Conservation (phyloP, 2,329 filamentous ascomycete genomes). For the Mariannaea elegans region DNA sequence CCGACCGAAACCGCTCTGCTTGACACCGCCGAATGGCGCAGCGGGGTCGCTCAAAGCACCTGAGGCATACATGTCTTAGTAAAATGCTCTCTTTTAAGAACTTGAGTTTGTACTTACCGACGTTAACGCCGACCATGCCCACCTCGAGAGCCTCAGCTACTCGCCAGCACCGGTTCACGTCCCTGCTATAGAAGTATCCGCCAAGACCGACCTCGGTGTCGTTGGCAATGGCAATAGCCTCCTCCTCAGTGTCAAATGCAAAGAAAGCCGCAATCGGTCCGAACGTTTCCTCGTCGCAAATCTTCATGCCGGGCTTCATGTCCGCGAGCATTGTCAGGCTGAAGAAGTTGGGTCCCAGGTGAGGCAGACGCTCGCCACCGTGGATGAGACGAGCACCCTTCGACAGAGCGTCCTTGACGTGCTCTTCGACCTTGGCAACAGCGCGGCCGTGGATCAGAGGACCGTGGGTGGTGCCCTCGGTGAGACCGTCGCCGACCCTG, state of each 20-base stretch:
- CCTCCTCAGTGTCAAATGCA: conserved; percentile 72
- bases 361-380: conserved; percentile 65
- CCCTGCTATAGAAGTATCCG: conserved; percentile 72
- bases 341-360: conserved; percentile 74
- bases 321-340: conserved; percentile 73
- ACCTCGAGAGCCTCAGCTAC: conserved; percentile 59
- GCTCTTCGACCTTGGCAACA: conserved; percentile 66
- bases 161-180: conserved; percentile 50
- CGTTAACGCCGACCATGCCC: conserved; percentile 48
- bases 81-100: conserved; percentile 12
- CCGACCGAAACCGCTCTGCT: conserved; percentile 78
- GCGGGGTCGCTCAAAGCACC: conserved; percentile 61
- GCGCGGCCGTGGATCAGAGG: conserved; percentile 73
- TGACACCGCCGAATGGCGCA: conserved; percentile 76
- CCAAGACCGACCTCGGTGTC: conserved; percentile 73
- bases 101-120: conserved; percentile 28
- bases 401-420: conserved; percentile 69
- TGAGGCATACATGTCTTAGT: conserved; percentile 20
- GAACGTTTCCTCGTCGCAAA: conserved; percentile 76
- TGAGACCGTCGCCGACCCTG: conserved; percentile 66
- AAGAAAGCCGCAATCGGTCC: conserved; percentile 76
- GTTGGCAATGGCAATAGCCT: conserved; percentile 74
- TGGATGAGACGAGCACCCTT: conserved; percentile 68
- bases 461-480: conserved; percentile 65
- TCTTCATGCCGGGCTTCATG: conserved; percentile 72